Percentiles rank a stretch among this genome's conserved stretches.
Conservation (phyloP, 129 eudicot species). For the Scalesia atractyloides region DNA sequence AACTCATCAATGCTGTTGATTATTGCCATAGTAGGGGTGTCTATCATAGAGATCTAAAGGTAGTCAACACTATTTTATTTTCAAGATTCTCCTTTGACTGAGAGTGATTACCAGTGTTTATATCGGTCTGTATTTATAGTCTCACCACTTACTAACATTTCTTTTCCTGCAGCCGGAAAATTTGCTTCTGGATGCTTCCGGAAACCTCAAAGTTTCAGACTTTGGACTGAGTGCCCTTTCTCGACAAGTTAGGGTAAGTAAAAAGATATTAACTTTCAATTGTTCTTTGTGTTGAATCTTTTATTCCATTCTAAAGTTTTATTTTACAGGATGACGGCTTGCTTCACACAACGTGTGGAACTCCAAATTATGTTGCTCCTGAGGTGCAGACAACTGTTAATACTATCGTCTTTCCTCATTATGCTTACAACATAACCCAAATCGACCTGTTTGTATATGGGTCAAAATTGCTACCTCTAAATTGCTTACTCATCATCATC, state of each 20-base stretch:
- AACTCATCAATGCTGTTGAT: constrained; percentile 92
- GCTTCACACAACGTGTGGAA: constrained; percentile 88
- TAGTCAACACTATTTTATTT: constrained; percentile 25
- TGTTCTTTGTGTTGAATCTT: neutral
- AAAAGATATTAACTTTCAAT: neutral
- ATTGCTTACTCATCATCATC: too few species aligned
- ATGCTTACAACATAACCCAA: neutral
- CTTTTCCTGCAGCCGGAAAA: constrained; percentile 91
- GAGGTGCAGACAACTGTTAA: constrained; percentile 50
- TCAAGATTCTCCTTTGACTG: neutral
- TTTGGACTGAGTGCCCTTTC: constrained; percentile 97
- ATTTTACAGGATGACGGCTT: constrained; percentile 72
- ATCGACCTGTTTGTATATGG: neutral
- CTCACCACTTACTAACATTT: neutral
- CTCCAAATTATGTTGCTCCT: constrained; percentile 92
- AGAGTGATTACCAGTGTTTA: constrained; percentile 6
- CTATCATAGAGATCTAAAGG: constrained; percentile 95
- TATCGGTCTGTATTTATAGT: neutral
- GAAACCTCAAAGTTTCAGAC: constrained; percentile 97
- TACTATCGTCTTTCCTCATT: constrained; percentile 7
- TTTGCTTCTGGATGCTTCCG: constrained; percentile 79
- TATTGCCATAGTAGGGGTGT: constrained; percentile 99
- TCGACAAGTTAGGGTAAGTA: constrained; percentile 84
- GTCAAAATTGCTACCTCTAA: constrained; percentile 2
- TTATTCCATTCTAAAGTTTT: neutral